Conservation (phyloP, 2,329 filamentous ascomycete genomes). For the Cercospora citrullina region DNA sequence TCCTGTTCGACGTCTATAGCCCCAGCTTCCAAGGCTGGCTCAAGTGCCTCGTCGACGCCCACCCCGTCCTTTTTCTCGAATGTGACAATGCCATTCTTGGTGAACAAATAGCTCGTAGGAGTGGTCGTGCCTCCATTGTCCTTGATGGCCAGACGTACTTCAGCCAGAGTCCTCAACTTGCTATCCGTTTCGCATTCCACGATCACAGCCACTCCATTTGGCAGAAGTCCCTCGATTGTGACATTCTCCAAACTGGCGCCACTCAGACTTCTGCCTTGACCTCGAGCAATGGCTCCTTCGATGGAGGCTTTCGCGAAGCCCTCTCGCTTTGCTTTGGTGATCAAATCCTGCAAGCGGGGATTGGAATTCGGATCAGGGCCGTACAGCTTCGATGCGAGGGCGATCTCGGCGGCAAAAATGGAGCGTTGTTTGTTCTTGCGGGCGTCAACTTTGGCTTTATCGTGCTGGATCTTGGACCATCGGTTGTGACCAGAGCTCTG, state of each 20-base stretch:
- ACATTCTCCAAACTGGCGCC: slow-evolving; percentile 76
- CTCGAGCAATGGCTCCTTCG: slow-evolving; percentile 81
- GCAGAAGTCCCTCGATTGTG: slow-evolving; percentile 77
- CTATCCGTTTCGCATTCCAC: slow-evolving; percentile 85
- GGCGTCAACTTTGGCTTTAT: slow-evolving; percentile 83
- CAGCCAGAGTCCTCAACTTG: slow-evolving; percentile 70
- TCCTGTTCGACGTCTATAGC: slow-evolving; percentile 71
- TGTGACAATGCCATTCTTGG: slow-evolving; percentile 72
- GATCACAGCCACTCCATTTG: slow-evolving; percentile 71
- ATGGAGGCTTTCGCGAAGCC: slow-evolving; percentile 83
- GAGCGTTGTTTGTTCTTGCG: slow-evolving; percentile 73
- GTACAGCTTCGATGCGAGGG: slow-evolving; percentile 74
- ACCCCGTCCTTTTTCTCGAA: slow-evolving; percentile 62
- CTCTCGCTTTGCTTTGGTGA: slow-evolving; percentile 78
- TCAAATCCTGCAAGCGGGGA: slow-evolving; percentile 69
- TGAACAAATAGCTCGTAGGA: slow-evolving; percentile 81
- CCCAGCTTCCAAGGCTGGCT: slow-evolving; percentile 81
- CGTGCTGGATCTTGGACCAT: slow-evolving; percentile 95
- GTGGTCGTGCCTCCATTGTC: slow-evolving; percentile 68
- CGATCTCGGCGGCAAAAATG: slow-evolving; percentile 69
- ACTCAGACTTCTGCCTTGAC: slow-evolving; percentile 75
- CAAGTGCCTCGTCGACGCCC: slow-evolving; percentile 69
- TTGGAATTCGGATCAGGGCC: slow-evolving; percentile 74
- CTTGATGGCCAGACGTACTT: slow-evolving; percentile 71
- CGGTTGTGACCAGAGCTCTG: slow-evolving; percentile 73